phyloP scores from a whole-genome alignment of 352 stramenopile genomes.

The Halophytophthora polymorphica region DNA sequence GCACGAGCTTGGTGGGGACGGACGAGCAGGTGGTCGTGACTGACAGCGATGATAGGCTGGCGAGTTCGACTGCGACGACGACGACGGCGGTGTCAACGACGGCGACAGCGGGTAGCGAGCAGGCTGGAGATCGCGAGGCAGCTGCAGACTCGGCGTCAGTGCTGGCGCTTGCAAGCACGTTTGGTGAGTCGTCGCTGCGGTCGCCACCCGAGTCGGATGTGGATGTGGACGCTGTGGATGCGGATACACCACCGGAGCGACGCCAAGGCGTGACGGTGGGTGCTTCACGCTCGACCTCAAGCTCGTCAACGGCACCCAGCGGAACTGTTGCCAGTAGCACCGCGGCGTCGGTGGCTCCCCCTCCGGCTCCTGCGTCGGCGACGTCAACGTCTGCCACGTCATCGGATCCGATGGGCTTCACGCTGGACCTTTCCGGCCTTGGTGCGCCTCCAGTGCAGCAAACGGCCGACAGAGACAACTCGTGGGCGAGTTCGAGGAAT shows the following conservation, averaged over 20 bases:
- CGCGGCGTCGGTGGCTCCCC: constrained; percentile 14
- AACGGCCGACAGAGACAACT: constrained; percentile 6
- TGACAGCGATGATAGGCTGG: constrained; percentile 2
- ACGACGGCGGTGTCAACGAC: constrained; percentile 4
- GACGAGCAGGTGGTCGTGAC: constrained; percentile 1
- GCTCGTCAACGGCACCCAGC: constrained; percentile 5
- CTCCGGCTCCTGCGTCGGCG: constrained; percentile 29
- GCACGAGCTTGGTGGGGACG: constrained; percentile 10
- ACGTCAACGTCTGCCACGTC: constrained; percentile 7
- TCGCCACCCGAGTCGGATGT: constrained; percentile 60
- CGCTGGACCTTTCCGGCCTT: constrained; percentile 70
- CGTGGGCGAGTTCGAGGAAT: constrained; percentile 1
- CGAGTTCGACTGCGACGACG: constrained; percentile 3
- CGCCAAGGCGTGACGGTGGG: constrained; percentile 7
- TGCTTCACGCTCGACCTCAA: constrained; percentile 1
- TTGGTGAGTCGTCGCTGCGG: constrained; percentile 76
- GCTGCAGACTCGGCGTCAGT: constrained; percentile 72
- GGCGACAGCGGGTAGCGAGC: constrained; percentile 6
- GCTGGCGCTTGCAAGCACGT: constrained; percentile 76
- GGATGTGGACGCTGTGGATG: constrained; percentile 45
- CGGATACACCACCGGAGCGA: constrained; percentile 23
- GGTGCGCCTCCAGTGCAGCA: constrained; percentile 14
- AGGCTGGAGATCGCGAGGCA: constrained; percentile 9
- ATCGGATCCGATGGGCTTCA: constrained; percentile 70
- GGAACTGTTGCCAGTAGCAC: constrained; percentile 2